Evolutionary conservation across 768 basidiomycete genomes (phyloP).

Genomic region (Auricularia cornea): DNA sequence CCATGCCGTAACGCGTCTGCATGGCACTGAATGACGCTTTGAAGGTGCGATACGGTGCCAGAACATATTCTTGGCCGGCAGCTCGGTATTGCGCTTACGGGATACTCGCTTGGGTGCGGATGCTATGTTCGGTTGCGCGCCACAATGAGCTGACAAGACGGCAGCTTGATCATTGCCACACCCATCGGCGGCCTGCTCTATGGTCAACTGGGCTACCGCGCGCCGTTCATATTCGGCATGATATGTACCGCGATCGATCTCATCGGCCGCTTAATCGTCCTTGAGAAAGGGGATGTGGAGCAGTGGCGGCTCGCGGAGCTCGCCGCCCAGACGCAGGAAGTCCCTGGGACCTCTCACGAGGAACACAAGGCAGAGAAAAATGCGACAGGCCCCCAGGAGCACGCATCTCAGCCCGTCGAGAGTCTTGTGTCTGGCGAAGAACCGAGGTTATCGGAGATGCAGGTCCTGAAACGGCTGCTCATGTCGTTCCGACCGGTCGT

Average conservation of each 20-base stretch:
- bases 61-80: constrained; percentile 46
- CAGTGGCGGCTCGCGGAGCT: neutral
- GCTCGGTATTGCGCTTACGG: constrained; percentile 52
- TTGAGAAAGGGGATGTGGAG: constrained; percentile 44
- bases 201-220: constrained; percentile 49
- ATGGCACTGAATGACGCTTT: neutral
- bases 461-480: neutral
- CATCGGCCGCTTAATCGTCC: constrained; percentile 43
- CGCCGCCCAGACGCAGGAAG: neutral
- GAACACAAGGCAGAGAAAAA: neutral
- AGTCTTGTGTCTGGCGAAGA: neutral
- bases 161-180: constrained; percentile 41
- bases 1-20: neutral
- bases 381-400: neutral
- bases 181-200: constrained; percentile 52
- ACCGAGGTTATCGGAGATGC: neutral
- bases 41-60: constrained; percentile 50
- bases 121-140: neutral
- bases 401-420: neutral
- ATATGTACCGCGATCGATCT: constrained; percentile 41
- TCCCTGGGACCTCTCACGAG: neutral
- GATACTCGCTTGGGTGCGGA: constrained; percentile 45
- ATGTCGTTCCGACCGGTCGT: neutral
- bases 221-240: constrained; percentile 49
- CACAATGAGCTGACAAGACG: too few relatives aligned